Percentiles rank a stretch among this genome's conserved stretches.
Conservation (phyloP, 2,329 filamentous ascomycete genomes). For the Talaromyces funiculosus region DNA sequence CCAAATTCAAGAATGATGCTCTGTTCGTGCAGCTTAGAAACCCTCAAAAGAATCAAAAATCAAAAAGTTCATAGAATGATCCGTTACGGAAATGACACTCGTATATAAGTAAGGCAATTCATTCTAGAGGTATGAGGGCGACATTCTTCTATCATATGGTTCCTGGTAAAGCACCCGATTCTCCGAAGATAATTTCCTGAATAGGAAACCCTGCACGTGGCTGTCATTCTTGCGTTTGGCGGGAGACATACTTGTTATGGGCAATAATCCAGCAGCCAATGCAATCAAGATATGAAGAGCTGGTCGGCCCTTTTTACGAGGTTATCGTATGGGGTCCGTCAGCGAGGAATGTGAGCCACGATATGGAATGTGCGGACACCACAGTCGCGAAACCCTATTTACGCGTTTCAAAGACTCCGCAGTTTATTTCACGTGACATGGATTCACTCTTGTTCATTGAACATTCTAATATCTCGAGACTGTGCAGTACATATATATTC, state of each 20-base stretch:
- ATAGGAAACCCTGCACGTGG: not conserved
- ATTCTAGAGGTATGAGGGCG: no score
- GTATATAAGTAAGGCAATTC: not conserved
- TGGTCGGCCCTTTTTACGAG: not conserved
- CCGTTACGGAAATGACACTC: no score
- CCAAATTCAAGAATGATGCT: no score
- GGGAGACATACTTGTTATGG: not conserved
- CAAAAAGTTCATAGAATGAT: no score
- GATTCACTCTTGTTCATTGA: no score
- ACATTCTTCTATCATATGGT: not conserved
- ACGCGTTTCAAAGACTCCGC: no score
- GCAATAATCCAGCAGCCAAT: not conserved
- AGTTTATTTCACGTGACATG: no score
- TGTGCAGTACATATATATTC: no score
- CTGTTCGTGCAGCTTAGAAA: no score
- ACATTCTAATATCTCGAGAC: not conserved
- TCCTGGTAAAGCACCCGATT: not conserved
- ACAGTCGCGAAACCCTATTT: no score
- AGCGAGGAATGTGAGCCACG: slow-evolving; percentile 5
- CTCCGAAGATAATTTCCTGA: not conserved
- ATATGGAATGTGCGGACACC: not conserved
- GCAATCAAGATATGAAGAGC: not conserved
- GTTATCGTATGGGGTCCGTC: not conserved
- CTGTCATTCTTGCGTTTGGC: not conserved
- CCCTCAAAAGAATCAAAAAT: no score